phyloP scores from a whole-genome alignment of 164 flowering plant species.

The Berberis thunbergii region DNA sequence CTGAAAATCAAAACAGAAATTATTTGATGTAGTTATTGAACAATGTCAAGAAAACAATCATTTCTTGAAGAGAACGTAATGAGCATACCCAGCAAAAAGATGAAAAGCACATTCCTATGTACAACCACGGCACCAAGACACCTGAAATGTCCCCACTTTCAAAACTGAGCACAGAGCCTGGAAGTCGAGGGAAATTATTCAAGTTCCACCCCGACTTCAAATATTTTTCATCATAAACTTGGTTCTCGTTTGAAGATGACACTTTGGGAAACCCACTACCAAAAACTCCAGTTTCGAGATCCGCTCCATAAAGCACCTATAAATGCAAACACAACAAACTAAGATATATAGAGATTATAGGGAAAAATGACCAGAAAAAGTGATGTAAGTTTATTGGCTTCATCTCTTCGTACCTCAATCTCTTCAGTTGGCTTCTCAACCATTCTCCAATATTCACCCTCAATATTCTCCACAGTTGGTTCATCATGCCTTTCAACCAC shows the following conservation, averaged over 20 bases:
- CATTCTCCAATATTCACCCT: too few species aligned
- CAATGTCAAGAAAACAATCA: too few species aligned
- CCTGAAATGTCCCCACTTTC: constrained; percentile 78
- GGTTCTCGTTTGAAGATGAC: constrained; percentile 10
- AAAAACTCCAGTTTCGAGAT: constrained; percentile 69
- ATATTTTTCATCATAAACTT: constrained; percentile 32
- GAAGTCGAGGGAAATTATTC: constrained; percentile 73
- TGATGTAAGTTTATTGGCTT: too few species aligned
- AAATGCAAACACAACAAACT: background rate
- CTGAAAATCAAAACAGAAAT: too few species aligned
- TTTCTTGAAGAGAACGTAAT: too few species aligned
- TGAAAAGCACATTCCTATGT: constrained; percentile 91
- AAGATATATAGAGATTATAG: too few species aligned
- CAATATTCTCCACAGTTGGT: too few species aligned
- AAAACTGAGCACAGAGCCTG: constrained; percentile 70
- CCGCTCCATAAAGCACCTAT: constrained; percentile 88
- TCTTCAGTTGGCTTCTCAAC: too few species aligned
- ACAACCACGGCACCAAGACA: constrained; percentile 88
- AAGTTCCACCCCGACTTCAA: constrained; percentile 75
- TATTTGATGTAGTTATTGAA: background rate
- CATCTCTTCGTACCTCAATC: too few species aligned
- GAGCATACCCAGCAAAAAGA: constrained; percentile 91
- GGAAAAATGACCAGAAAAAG: too few species aligned
- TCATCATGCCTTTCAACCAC: too few species aligned
- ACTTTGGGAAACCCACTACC: constrained; percentile 80